A percentile compares a stretch with the other conserved stretches of the same genome.
phyloP scores from a whole-genome alignment of 495 filamentous ascomycete genomes.

The Talaromyces liani region DNA sequence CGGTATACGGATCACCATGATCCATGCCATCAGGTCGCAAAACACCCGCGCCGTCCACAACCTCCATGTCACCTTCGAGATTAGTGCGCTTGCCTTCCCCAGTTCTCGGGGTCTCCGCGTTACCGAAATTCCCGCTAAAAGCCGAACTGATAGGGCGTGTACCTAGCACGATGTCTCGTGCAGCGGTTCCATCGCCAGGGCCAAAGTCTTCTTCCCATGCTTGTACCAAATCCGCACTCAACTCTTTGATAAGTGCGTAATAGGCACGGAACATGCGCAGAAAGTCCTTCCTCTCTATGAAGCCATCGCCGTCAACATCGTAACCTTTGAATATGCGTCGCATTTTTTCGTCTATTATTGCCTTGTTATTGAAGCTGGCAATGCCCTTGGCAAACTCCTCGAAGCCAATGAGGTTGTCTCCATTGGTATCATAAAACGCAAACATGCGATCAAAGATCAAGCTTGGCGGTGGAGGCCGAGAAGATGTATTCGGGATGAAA shows the following conservation, averaged over 20 bases:
- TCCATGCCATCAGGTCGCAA: slow-evolving; percentile 40
- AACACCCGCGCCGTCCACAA: slow-evolving; percentile 46
- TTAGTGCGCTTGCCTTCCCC: slow-evolving; percentile 58
- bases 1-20: slow-evolving; percentile 37
- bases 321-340: slow-evolving; percentile 79
- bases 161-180: slow-evolving; percentile 64
- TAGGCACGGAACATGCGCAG: slow-evolving; percentile 85
- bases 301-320: slow-evolving; percentile 87
- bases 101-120: slow-evolving; percentile 46
- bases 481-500: slow-evolving; percentile 74
- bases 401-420: slow-evolving; percentile 86
- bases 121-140: slow-evolving; percentile 58
- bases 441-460: slow-evolving; percentile 95
- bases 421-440: slow-evolving; percentile 87
- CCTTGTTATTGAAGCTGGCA: slow-evolving; percentile 70
- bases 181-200: slow-evolving; percentile 47
- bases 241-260: slow-evolving; percentile 77
- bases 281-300: slow-evolving; percentile 80
- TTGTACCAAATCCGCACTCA: slow-evolving; percentile 76
- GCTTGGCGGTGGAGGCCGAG: slow-evolving; percentile 69
- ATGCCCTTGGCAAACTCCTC: slow-evolving; percentile 82
- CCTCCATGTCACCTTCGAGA: slow-evolving; percentile 52
- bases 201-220: slow-evolving; percentile 73
- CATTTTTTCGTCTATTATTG: slow-evolving; percentile 53
- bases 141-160: slow-evolving; percentile 72